Percentiles rank a stretch among this genome's conserved stretches.
Evolutionary conservation across 2,329 filamentous ascomycete genomes (phyloP).

Genomic region (Stromatinia cepivora): DNA sequence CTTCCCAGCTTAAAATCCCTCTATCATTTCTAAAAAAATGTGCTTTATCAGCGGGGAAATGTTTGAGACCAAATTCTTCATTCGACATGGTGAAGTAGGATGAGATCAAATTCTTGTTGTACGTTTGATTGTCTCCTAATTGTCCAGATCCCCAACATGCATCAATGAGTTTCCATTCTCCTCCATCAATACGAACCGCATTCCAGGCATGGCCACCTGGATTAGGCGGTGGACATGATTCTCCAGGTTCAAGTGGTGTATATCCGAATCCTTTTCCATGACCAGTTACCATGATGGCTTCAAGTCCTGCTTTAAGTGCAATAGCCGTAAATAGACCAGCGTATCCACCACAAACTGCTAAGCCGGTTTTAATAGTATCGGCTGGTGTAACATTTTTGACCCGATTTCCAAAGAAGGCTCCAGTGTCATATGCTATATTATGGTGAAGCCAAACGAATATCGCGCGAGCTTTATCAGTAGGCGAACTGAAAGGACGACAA

Average conservation of each 20-base stretch:
- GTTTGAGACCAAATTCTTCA: slow-evolving; percentile 75
- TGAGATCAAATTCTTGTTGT: slow-evolving; percentile 68
- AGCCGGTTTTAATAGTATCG: slow-evolving; percentile 71
- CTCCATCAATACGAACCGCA: slow-evolving; percentile 81
- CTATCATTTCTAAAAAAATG: slow-evolving; percentile 78
- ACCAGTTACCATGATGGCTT: slow-evolving; percentile 71
- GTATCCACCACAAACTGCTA: slow-evolving; percentile 91
- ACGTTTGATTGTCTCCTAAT: slow-evolving; percentile 54
- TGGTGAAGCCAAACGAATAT: slow-evolving; percentile 97
- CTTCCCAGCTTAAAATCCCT: slow-evolving; percentile 69
- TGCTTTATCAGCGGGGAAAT: slow-evolving; percentile 69
- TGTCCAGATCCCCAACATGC: slow-evolving; percentile 89
- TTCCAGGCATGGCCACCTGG: slow-evolving; percentile 84
- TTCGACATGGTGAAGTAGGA: slow-evolving; percentile 63
- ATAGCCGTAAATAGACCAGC: slow-evolving; percentile 79
- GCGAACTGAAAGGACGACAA: slow-evolving; percentile 75
- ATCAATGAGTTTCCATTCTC: slow-evolving; percentile 89
- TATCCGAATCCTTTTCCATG: slow-evolving; percentile 88
- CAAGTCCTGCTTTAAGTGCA: slow-evolving; percentile 75
- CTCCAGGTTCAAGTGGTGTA: slow-evolving; percentile 59
- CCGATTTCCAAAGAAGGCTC: slow-evolving; percentile 72
- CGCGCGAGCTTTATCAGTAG: slow-evolving; percentile 86
- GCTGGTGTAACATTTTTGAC: slow-evolving; percentile 68
- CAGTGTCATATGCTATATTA: slow-evolving; percentile 83
- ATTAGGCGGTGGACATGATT: slow-evolving; percentile 63